These are phyloP conservation scores for Lentinula detonsa DNA, from an alignment of 768 basidiomycete genomes.

Conservation along the genomic window DNA sequence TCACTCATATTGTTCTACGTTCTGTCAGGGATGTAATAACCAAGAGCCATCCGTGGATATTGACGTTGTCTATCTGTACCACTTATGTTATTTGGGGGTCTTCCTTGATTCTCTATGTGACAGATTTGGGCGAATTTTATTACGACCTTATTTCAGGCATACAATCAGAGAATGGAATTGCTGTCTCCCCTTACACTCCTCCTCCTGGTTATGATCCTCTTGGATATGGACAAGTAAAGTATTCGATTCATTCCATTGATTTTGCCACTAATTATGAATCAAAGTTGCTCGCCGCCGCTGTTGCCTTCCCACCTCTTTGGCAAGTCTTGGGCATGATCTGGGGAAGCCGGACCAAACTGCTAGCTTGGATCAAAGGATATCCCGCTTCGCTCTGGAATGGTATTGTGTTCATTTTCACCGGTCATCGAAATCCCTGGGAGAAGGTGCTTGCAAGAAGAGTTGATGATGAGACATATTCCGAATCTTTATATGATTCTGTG, in stretches of 20 bases:
- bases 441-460: neutral
- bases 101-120: neutral
- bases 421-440: constrained; percentile 9
- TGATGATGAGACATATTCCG: neutral
- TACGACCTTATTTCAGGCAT: neutral
- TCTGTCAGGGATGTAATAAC: constrained; percentile 6
- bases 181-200: neutral
- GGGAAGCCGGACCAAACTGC: neutral
- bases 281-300: constrained; percentile 4
- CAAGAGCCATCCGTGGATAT: constrained; percentile 5
- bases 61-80: neutral
- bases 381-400: constrained; percentile 8
- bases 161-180: neutral
- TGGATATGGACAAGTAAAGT: neutral
- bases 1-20: neutral
- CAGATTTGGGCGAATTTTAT: constrained; percentile 1
- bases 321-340: constrained; percentile 3
- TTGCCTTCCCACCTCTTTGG: constrained; percentile 1
- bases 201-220: constrained; percentile 1
- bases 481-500: neutral
- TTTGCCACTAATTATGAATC: neutral
- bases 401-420: constrained; percentile 5
- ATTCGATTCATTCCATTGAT: neutral
- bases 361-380: constrained; percentile 3
- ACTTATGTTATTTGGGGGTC: constrained; percentile 6